Base-by-base conservation (phyloP, 2,329 filamentous ascomycete species). In the Metarhizium brunneum region DNA sequence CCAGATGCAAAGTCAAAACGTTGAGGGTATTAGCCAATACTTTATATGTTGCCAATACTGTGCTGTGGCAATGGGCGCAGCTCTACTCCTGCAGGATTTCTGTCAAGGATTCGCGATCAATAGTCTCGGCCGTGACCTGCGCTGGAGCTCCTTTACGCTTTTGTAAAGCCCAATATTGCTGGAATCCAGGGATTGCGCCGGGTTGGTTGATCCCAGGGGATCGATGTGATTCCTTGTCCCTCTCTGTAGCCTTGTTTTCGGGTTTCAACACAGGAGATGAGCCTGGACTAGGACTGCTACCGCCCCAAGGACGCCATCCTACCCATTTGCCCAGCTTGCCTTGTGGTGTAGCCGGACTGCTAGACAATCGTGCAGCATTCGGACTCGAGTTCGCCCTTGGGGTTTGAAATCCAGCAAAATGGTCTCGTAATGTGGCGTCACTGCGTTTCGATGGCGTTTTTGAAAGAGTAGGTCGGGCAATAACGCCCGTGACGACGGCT, bases 181-280 rank as follows among this genome's bases (percentile, higher is more conserved):
- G 76, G 60, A 92, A 87, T 0, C 89, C 88, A 0, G 87, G 82
- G 47, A 94, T 86, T 0, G 83, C 78, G 0, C 89, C 89, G 1
- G 82, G 78, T 66, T 92, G 89, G 64, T 94, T 94, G 65, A 94
- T 90, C 0, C 89, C 89, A 1, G 87, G 81, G 4, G 80, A 71
- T 47, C 88, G 77, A 47, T 73, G 74, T 38, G 71, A 54, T 11
- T 72, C 69, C 55, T 67, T 67, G 35, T 72, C 68, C 56, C 63
- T 70, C 56, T 72, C 61, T 45, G 62, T 60, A 52, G 68, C 56
- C 25, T 40, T 20, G 50, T 53, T 38, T 20, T 14, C 50, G 25
- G 14, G 16, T 20, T 40, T n/a, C 59, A 59, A 40, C 8, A 61
- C 47, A n/a, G 62, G 64, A 1, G 62, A 50, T 6, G 58, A 18